Percentiles rank a stretch among this genome's conserved stretches.
These are phyloP conservation scores for Castanospermum australe DNA, from an alignment of 306 rosid species.

Conservation along the genomic window DNA sequence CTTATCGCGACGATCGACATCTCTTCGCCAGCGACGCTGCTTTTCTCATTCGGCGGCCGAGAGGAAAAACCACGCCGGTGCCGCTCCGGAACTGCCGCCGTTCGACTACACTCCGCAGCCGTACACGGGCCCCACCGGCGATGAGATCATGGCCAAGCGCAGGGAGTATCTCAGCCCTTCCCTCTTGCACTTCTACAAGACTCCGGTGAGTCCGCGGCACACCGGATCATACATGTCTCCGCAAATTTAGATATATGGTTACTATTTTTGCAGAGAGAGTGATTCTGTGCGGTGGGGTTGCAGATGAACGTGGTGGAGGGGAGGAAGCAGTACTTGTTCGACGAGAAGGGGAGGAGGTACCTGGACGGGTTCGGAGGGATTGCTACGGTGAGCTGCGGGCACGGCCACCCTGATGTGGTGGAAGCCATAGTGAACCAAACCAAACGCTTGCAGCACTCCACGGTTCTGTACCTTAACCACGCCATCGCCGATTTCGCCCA, in stretches of 20 bases:
- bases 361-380: slow-evolving; percentile 85
- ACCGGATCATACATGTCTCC: neutral
- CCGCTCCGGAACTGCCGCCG: slow-evolving; percentile 48
- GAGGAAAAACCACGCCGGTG: slow-evolving; percentile 26
- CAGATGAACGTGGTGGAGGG: slow-evolving; percentile 81
- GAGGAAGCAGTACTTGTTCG: slow-evolving; percentile 77
- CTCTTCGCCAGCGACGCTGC: slow-evolving; percentile 26
- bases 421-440: slow-evolving; percentile 68
- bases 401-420: slow-evolving; percentile 86
- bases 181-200: slow-evolving; percentile 50
- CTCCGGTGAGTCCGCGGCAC: slow-evolving; percentile 53
- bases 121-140: slow-evolving; percentile 63
- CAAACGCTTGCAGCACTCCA: slow-evolving; percentile 74
- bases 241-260: neutral
- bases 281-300: neutral
- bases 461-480: slow-evolving; percentile 74
- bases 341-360: slow-evolving; percentile 70
- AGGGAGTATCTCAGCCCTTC: slow-evolving; percentile 71
- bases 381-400: slow-evolving; percentile 90
- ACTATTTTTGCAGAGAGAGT: neutral
- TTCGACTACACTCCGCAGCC: slow-evolving; percentile 77
- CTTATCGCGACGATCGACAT: slow-evolving; percentile 3
- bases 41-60: slow-evolving; percentile 42
- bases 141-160: slow-evolving; percentile 75
- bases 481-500: slow-evolving; percentile 74